Conservation (phyloP, 495 filamentous ascomycete genomes). For the Aspergillus cavernicola region DNA sequence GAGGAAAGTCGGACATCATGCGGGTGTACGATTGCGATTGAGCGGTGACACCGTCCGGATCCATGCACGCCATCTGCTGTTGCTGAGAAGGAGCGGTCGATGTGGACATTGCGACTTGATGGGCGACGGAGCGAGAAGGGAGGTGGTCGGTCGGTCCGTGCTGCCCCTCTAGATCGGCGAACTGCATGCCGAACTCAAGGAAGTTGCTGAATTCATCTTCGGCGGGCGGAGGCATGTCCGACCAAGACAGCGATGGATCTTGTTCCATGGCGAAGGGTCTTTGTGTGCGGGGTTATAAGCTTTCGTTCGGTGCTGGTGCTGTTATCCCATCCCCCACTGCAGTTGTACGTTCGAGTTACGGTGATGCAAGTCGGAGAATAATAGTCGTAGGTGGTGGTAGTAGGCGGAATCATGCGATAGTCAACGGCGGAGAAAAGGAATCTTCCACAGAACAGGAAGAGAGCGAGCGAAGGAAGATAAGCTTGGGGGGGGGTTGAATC, state of each 20-base stretch:
- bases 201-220: constrained; percentile 54
- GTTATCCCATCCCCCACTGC: neutral
- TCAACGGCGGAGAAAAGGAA: neutral
- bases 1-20: constrained; percentile 33
- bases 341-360: neutral
- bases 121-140: constrained; percentile 29
- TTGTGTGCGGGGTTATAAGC: neutral
- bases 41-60: constrained; percentile 24
- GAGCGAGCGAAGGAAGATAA: neutral
- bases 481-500: neutral
- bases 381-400: too few species aligned
- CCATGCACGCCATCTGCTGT: constrained; percentile 24
- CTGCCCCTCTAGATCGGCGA: constrained; percentile 45
- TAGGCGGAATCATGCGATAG: neutral
- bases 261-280: constrained; percentile 33
- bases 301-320: neutral
- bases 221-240: constrained; percentile 32
- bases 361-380: constrained; percentile 4
- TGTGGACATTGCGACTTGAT: constrained; percentile 30
- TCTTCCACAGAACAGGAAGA: neutral
- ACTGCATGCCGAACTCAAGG: constrained; percentile 51
- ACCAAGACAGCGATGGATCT: constrained; percentile 39
- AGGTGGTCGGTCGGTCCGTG: constrained; percentile 35
- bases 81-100: constrained; percentile 26
- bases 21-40: constrained; percentile 30